Conservation (phyloP, 495 filamentous ascomycete species). For the Penicillium dipodomyicola region DNA sequence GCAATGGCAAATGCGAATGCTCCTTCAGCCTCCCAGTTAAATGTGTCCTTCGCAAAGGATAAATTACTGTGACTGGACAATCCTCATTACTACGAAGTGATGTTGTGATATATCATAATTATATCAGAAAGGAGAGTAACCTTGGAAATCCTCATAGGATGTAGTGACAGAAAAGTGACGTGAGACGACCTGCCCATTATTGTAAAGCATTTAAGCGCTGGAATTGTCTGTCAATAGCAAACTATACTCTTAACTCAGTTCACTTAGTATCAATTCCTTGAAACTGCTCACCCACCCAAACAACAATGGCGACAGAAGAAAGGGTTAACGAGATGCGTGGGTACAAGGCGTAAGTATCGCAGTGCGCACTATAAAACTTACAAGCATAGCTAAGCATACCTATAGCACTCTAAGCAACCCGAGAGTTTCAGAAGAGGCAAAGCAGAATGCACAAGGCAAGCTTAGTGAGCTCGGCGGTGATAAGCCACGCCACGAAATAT, state of each 20-base stretch:
- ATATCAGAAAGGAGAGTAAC: not conserved
- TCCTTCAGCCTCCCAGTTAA: too few relatives aligned
- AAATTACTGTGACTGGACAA: too few relatives aligned
- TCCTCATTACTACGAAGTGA: too few relatives aligned
- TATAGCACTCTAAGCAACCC: not conserved
- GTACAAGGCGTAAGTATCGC: not conserved
- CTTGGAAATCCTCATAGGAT: not conserved
- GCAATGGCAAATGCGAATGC: too few relatives aligned
- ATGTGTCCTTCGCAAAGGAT: too few relatives aligned
- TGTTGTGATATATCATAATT: not conserved
- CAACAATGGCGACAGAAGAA: not conserved
- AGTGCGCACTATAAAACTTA: not conserved
- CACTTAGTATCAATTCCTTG: not conserved
- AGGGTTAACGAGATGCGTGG: slow-evolving; percentile 1
- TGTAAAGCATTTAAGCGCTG: not conserved
- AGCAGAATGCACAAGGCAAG: not conserved
- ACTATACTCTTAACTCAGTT: not conserved
- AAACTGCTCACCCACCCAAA: not conserved
- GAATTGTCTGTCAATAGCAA: not conserved
- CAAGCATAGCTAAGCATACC: not conserved
- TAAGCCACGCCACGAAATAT: not conserved
- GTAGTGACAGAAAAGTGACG: not conserved
- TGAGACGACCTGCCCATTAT: not conserved
- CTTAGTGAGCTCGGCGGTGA: not conserved
- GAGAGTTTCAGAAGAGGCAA: not conserved